A percentile compares a stretch with the other conserved stretches of the same genome.
Evolutionary conservation across 306 rosid genomes (phyloP).

Genomic region (Amphicarpaea edgeworthii): DNA sequence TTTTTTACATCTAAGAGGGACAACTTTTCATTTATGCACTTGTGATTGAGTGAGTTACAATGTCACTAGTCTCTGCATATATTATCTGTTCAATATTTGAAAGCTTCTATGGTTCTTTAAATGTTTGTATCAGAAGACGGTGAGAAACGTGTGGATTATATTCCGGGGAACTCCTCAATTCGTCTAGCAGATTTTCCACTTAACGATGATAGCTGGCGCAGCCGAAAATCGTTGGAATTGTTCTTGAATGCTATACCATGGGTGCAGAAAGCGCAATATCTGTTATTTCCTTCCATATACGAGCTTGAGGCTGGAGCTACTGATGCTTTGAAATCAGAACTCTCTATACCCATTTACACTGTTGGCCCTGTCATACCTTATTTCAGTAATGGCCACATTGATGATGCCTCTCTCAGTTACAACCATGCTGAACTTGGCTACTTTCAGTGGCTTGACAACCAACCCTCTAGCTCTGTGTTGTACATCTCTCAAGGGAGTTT

Average conservation of each 20-base stretch:
- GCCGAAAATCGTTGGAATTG: background rate
- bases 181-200: constrained; percentile 51
- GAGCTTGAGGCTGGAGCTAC: constrained; percentile 56
- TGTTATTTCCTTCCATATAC: constrained; percentile 51
- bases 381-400: background rate
- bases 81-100: too few relatives aligned
- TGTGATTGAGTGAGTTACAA: too few relatives aligned
- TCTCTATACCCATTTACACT: constrained; percentile 52
- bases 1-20: too few relatives aligned
- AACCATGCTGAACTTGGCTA: constrained; percentile 12
- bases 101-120: too few relatives aligned
- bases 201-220: background rate
- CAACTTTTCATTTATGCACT: too few relatives aligned
- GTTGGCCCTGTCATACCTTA: constrained; percentile 56
- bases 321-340: constrained; percentile 43
- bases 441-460: constrained; percentile 56
- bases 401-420: background rate
- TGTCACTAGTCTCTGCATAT: too few relatives aligned
- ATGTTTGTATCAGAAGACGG: constrained; percentile 41
- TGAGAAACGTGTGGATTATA: constrained; percentile 52
- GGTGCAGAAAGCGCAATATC: constrained; percentile 53
- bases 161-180: constrained; percentile 54
- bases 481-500: constrained; percentile 70
- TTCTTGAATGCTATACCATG: constrained; percentile 14
- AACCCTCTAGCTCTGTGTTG: constrained; percentile 56